Percentiles rank a stretch among this genome's conserved stretches.
Evolutionary conservation across 805 yeast species (phyloP).

Genomic region (Kockiozyma suomiensis): DNA sequence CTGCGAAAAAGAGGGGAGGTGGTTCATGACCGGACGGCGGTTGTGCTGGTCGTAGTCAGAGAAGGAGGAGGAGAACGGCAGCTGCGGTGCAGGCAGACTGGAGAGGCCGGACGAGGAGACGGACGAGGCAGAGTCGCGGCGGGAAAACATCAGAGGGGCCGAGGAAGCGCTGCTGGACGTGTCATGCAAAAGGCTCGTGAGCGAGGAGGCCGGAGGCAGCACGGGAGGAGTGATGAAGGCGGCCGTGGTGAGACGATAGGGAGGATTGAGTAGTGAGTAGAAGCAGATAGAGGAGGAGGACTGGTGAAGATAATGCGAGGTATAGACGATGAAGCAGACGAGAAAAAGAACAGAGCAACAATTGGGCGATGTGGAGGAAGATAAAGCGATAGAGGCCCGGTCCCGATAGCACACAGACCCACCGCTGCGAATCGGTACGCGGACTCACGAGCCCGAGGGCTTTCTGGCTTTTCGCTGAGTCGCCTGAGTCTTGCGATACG

Average conservation of each 20-base stretch:
- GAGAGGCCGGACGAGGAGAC: neutral
- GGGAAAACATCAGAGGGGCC: slow-evolving; percentile 1
- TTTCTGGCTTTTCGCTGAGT: neutral
- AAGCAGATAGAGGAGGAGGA: neutral
- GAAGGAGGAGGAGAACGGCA: slow-evolving; percentile 7
- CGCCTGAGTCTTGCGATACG: slow-evolving; percentile 15
- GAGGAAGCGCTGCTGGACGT: neutral
- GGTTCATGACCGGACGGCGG: slow-evolving; percentile 20
- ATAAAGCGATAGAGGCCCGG: neutral
- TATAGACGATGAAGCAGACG: neutral
- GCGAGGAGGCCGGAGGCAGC: slow-evolving; percentile 12
- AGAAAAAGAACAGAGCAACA: neutral
- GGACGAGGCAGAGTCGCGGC: slow-evolving; percentile 9
- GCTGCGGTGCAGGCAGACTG: neutral
- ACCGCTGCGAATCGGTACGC: neutral
- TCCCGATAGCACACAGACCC: slow-evolving; percentile 14
- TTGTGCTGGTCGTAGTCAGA: slow-evolving; percentile 11
- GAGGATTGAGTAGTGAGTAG: too few relatives aligned
- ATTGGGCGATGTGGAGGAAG: neutral
- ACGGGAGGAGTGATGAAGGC: slow-evolving; percentile 6
- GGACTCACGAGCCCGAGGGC: slow-evolving; percentile 2
- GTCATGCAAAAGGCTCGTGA: slow-evolving; percentile 8
- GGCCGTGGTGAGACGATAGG: slow-evolving; percentile 2
- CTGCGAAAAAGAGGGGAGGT: slow-evolving; percentile 28
- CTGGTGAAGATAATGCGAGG: neutral